Conservation (phyloP, 2,329 filamentous ascomycete species). For the Botrytis porri region DNA sequence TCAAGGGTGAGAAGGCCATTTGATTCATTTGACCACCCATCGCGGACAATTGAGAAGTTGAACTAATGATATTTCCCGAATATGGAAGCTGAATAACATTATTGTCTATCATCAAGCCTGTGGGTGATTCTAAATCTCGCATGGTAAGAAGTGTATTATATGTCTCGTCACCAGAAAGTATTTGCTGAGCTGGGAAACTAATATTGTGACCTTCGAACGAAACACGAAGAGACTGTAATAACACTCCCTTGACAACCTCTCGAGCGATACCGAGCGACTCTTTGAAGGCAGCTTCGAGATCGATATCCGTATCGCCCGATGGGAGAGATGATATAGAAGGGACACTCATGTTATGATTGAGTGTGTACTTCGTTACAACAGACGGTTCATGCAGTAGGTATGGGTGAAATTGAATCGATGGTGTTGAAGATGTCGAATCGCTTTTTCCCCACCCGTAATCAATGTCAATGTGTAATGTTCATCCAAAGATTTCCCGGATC, state of each 20-base stretch:
- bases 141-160: constrained; percentile 2
- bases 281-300: constrained; percentile 21
- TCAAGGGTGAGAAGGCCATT: not conserved
- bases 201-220: constrained; percentile 11
- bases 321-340: not conserved
- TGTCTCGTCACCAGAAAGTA: not conserved
- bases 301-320: constrained; percentile 4
- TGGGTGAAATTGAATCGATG: not conserved
- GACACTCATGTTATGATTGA: constrained; percentile 7
- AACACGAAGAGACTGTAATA: not conserved
- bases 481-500: not conserved
- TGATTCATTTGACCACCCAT: not conserved
- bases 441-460: constrained; percentile 5
- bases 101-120: not conserved
- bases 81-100: constrained; percentile 15
- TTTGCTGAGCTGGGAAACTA: not conserved
- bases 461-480: not conserved
- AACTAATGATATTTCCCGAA: constrained; percentile 3
- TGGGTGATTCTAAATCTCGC: not conserved
- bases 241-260: constrained; percentile 15
- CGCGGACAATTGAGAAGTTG: constrained; percentile 1
- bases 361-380: not conserved
- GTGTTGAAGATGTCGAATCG: not conserved
- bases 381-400: not conserved
- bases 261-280: constrained; percentile 11